These are phyloP conservation scores for Ophiocordyceps unilateralis DNA, from an alignment of 2,329 filamentous ascomycete genomes.

Conservation along the genomic window DNA sequence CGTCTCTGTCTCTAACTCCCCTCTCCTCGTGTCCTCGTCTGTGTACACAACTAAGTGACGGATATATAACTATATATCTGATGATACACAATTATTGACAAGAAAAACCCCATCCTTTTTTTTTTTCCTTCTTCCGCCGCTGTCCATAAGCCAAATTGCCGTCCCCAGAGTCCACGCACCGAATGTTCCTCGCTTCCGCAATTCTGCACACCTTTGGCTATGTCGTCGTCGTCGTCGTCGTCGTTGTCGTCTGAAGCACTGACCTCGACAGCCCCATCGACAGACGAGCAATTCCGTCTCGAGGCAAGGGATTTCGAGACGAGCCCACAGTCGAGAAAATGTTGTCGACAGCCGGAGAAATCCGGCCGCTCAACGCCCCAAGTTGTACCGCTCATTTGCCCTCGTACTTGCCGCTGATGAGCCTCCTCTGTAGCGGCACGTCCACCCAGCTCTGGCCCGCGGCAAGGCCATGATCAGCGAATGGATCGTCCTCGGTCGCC, in stretches of 20 bases:
- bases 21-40: too few species aligned
- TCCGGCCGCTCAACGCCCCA: too few species aligned
- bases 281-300: too few species aligned
- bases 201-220: too few species aligned
- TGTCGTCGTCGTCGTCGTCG: too few species aligned
- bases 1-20: too few species aligned
- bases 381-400: too few species aligned
- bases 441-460: conserved; percentile 40
- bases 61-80: not conserved
- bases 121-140: not conserved
- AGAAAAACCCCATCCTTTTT: not conserved
- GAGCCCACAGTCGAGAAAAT: too few species aligned
- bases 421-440: conserved; percentile 46
- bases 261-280: too few species aligned
- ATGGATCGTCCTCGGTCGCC: conserved; percentile 42
- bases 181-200: too few species aligned
- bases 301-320: too few species aligned
- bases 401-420: conserved; percentile 64
- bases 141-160: not conserved
- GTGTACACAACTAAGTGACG: not conserved
- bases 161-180: not conserved
- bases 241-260: too few species aligned
- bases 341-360: not conserved
- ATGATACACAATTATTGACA: not conserved
- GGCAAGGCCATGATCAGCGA: conserved; percentile 33